Evolutionary conservation across 148 eudicot genomes (phyloP), one percentile per base, ranked within the genome.

Genomic region (Rhododendron molle): DNA sequence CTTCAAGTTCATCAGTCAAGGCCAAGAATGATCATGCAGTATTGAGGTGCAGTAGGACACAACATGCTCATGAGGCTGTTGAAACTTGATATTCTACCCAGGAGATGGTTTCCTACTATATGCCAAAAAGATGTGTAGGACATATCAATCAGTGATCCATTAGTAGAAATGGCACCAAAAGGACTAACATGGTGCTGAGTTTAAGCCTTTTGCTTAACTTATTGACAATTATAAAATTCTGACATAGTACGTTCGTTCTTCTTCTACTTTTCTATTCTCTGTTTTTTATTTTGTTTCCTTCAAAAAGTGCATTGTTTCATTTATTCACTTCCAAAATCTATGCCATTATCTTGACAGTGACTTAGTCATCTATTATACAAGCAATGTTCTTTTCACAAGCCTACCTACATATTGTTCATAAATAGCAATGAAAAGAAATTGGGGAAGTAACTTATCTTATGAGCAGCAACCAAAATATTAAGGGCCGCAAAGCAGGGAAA

Each of bases 21-120:
- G 94, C 95, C 94, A 92, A 50, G 91, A 80, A 71, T 87, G 89
- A 83, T 95, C 96, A 87, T 91, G 90, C 38, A 95, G 84, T 78
- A 95, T 89, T 38, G 94, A 87, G 73, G 94, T 90, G 88, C 96
- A 92, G 86, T 93, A 87, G 87, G 90, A 91, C 93, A 93, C 92
- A 60, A 94, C 96, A 87, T 94, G 96, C 87, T 94, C 93, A 84
- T 94, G 92, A 58, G 96, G 98, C 87, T 95, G 98, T 91, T 93
- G 96, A 87, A 95, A 95, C 89, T 94, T 94, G 90, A 87, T 88
- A 89, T 95, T 95, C 73, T 95, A 90, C 91, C 89, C 92, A 93
- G 40, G 88, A 88, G n/a, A 94, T 82, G 81, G 88, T 87, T 88
- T 95, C 98, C 96, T 95, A 89, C 11, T 40, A 58, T 20, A 58